These are phyloP conservation scores for Cystofilobasidium bisporidii DNA, from an alignment of 768 basidiomycete genomes.

Conservation along the genomic window DNA sequence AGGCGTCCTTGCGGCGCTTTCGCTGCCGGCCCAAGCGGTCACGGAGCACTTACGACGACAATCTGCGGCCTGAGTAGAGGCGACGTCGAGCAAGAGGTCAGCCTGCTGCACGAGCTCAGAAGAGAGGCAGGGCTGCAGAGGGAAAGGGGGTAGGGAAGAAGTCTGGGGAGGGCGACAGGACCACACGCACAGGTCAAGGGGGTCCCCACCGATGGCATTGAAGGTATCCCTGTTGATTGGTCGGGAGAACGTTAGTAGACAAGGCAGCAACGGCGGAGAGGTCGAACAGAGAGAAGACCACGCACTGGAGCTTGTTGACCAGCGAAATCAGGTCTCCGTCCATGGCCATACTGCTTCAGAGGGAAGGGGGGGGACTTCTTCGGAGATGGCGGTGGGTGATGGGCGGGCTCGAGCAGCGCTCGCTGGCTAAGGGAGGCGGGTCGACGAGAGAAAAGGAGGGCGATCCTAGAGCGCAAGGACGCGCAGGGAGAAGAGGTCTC, in stretches of 20 bases:
- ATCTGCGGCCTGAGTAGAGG: conserved; percentile 38
- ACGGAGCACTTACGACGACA: conserved; percentile 38
- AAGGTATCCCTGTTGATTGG: conserved; percentile 41
- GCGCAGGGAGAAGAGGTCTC: too few relatives aligned
- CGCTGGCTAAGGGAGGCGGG: too few relatives aligned
- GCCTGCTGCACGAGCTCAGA: too few relatives aligned
- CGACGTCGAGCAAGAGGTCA: background rate
- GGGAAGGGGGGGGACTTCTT: background rate
- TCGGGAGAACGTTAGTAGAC: too few relatives aligned
- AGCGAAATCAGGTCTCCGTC: conserved; percentile 88
- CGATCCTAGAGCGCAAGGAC: too few relatives aligned
- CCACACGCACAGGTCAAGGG: conserved; percentile 41
- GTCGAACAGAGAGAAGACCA: conserved; percentile 24
- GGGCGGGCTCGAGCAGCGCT: too few relatives aligned
- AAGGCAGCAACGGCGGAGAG: conserved; percentile 62
- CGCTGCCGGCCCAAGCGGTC: background rate
- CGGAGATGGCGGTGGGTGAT: background rate
- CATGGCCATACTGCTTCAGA: conserved; percentile 49
- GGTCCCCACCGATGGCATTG: conserved; percentile 42
- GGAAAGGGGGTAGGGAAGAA: conserved; percentile 2
- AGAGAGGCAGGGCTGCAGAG: too few relatives aligned
- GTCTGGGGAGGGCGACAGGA: background rate
- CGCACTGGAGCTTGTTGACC: conserved; percentile 85
- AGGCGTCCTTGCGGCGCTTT: background rate
- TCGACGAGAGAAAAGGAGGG: too few relatives aligned